Conservation (phyloP, 2,329 filamentous ascomycete species). For the Botrytis galanthina region DNA sequence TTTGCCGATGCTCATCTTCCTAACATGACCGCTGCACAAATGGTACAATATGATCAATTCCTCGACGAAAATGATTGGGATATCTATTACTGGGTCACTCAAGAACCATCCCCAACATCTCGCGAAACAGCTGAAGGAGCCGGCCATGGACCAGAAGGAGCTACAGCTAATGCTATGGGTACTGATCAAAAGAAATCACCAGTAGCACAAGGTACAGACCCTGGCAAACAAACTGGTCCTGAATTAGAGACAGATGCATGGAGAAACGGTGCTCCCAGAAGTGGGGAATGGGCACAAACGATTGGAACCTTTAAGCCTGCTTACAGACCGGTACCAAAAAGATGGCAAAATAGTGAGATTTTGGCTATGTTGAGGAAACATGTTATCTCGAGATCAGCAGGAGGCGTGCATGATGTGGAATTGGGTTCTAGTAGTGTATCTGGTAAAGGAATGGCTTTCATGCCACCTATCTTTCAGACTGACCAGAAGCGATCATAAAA, state of each 20-base stretch:
- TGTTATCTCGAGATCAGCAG: conserved; percentile 69
- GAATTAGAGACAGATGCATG: conserved; percentile 33
- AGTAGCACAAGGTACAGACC: conserved; percentile 31
- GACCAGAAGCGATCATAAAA: conserved; percentile 25
- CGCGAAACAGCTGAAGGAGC: conserved; percentile 54
- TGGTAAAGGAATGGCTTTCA: conserved; percentile 39
- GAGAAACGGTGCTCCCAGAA: conserved; percentile 40
- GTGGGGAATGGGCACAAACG: conserved; percentile 95
- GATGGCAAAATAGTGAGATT: conserved; percentile 84
- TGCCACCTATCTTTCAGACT: conserved; percentile 38
- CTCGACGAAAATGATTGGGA: conserved; percentile 99
- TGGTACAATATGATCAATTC: conserved; percentile 84
- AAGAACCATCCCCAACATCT: conserved; percentile 65
- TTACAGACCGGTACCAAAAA: conserved; percentile 80
- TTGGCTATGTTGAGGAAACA: conserved; percentile 74
- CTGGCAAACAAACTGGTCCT: conserved; percentile 28
- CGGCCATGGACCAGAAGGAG: conserved; percentile 39
- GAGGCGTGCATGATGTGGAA: conserved; percentile 44
- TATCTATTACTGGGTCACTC: conserved; percentile 99
- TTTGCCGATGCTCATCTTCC: conserved; percentile 81
- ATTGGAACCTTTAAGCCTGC: conserved; percentile 91
- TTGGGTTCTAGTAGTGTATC: conserved; percentile 29
- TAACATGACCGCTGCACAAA: conserved; percentile 68
- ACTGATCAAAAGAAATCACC: conserved; percentile 16
- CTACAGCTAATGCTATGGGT: conserved; percentile 16